Percentiles rank a stretch among this genome's conserved stretches.
These are phyloP conservation scores for Peziza echinospora DNA, from an alignment of 495 filamentous ascomycete species.

Conservation along the genomic window DNA sequence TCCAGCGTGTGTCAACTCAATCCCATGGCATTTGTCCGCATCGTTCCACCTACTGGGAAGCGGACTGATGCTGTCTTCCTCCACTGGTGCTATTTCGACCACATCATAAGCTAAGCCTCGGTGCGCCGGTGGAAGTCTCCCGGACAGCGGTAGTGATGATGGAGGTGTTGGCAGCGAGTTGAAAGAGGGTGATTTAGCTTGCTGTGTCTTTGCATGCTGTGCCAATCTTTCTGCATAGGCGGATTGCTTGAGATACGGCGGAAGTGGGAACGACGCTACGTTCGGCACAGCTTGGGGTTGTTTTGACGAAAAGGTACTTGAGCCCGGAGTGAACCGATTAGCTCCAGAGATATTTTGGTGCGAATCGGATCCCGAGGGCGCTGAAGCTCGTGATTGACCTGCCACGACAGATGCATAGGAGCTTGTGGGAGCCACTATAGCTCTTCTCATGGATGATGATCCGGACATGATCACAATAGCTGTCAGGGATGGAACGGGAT, in stretches of 20 bases:
- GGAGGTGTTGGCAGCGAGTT: slow-evolving; percentile 38
- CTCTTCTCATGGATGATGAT: slow-evolving; percentile 18
- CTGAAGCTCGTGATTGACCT: slow-evolving; percentile 30
- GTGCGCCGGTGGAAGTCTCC: slow-evolving; percentile 45
- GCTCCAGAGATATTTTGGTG: neutral
- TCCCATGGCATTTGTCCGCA: slow-evolving; percentile 43
- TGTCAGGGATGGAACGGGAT: too few species aligned
- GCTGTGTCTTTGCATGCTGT: slow-evolving; percentile 1
- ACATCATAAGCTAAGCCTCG: slow-evolving; percentile 69
- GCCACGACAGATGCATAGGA: slow-evolving; percentile 75
- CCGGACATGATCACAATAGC: slow-evolving; percentile 15
- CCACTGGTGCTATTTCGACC: slow-evolving; percentile 49
- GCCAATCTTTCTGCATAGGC: slow-evolving; percentile 17
- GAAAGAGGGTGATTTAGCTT: slow-evolving; percentile 7
- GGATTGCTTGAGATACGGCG: slow-evolving; percentile 17
- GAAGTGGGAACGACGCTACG: slow-evolving; percentile 7
- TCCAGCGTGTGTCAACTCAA: slow-evolving; percentile 58
- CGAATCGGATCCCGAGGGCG: slow-evolving; percentile 21
- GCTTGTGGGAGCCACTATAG: slow-evolving; percentile 10
- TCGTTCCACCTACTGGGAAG: slow-evolving; percentile 71
- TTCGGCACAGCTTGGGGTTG: slow-evolving; percentile 9
- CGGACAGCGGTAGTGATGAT: slow-evolving; percentile 31
- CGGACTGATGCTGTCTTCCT: slow-evolving; percentile 37
- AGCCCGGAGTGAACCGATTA: slow-evolving; percentile 4
- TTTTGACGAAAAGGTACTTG: slow-evolving; percentile 7